Conservation (phyloP, 495 filamentous ascomycete genomes). For the Peziza echinospora region DNA sequence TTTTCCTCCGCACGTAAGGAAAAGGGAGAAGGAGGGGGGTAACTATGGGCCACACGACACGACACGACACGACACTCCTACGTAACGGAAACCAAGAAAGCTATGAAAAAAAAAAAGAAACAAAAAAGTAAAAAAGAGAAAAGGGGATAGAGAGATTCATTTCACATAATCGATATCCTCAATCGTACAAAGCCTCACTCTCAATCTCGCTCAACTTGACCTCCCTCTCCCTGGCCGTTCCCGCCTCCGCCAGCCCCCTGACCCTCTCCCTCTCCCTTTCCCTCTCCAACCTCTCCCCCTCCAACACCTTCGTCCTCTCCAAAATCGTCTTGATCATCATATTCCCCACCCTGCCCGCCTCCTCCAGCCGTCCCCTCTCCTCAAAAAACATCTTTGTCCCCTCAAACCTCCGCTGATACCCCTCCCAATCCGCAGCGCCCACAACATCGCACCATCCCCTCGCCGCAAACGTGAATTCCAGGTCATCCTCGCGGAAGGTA, state of each 20-base stretch:
- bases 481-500: slow-evolving; percentile 71
- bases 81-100: too few relatives aligned
- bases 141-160: too few relatives aligned
- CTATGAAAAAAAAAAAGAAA: too few relatives aligned
- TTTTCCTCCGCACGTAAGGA: too few relatives aligned
- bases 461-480: slow-evolving; percentile 94
- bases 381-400: slow-evolving; percentile 78
- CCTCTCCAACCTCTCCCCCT: neutral
- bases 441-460: slow-evolving; percentile 89
- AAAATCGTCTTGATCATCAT: slow-evolving; percentile 93
- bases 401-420: slow-evolving; percentile 73
- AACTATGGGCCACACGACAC: too few relatives aligned
- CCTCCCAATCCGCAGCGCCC: slow-evolving; percentile 69
- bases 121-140: too few relatives aligned
- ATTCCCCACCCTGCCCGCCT: slow-evolving; percentile 69
- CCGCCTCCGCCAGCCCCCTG: neutral
- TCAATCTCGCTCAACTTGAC: too few relatives aligned
- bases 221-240: neutral
- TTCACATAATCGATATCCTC: too few relatives aligned
- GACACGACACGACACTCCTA: too few relatives aligned
- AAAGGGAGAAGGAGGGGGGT: too few relatives aligned
- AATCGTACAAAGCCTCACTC: too few relatives aligned
- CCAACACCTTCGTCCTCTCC: slow-evolving; percentile 41
- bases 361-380: slow-evolving; percentile 44
- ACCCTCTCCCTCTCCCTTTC: neutral